Evolutionary conservation across 257 asterid genomes (phyloP).

Genomic region (Fraxinus excelsior): DNA sequence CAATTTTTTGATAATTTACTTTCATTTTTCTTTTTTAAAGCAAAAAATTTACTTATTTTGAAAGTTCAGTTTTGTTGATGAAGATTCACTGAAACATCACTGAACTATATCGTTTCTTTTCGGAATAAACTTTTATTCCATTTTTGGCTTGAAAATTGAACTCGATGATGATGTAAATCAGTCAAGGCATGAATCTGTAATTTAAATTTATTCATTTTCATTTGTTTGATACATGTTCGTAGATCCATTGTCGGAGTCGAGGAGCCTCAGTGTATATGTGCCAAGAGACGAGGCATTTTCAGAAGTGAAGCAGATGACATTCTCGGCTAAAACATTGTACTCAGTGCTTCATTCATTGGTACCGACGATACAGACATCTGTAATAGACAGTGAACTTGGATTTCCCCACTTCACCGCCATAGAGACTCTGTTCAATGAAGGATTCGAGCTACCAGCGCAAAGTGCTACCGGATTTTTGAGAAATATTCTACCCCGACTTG

Average conservation of each 20-base stretch:
- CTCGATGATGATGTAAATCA: neutral
- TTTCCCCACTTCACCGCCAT: slow-evolving; percentile 65
- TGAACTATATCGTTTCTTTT: neutral
- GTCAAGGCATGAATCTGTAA: neutral
- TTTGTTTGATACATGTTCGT: neutral
- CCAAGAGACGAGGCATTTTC: slow-evolving; percentile 78
- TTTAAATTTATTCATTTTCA: neutral
- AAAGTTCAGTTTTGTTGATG: no score
- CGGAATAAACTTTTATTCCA: neutral
- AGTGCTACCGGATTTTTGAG: slow-evolving; percentile 12
- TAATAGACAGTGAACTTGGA: slow-evolving; percentile 19
- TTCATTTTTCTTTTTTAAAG: no score
- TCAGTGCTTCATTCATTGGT: slow-evolving; percentile 46
- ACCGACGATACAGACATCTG: slow-evolving; percentile 32
- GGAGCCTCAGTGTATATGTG: slow-evolving; percentile 37
- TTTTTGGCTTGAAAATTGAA: neutral
- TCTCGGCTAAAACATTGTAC: slow-evolving; percentile 44
- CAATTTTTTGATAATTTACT: no score
- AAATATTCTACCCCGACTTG: slow-evolving; percentile 42
- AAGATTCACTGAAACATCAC: no score
- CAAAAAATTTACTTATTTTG: no score
- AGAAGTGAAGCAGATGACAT: slow-evolving; percentile 45
- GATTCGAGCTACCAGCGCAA: slow-evolving; percentile 33
- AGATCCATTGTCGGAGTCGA: slow-evolving; percentile 65
- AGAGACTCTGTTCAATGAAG: slow-evolving; percentile 55